Evolutionary conservation across 2,329 filamentous ascomycete species (phyloP), one percentile per base, ranked within the genome.

Genomic region (Nemania diffusa): DNA sequence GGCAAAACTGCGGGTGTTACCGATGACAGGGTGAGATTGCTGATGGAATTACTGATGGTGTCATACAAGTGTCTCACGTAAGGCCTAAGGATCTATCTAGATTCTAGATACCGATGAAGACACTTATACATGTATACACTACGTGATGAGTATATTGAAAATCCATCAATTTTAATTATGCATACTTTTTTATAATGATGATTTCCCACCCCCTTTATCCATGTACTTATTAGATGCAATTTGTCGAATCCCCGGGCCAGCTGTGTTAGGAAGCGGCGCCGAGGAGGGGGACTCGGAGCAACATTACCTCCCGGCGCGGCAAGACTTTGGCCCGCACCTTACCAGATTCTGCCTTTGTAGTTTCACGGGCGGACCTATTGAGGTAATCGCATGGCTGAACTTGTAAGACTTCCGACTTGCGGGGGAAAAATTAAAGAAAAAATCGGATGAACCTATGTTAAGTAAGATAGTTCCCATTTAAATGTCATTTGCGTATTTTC

Each of bases 251-350:
- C 40, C 40, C 40, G 15, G 40, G 40, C 6, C 15, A n/a, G 40
- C 40, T n/a, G 5, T 20, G 9, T 37, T 26, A 15, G 34, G 22
- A 22, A 66, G 37, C 55, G 64, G 46, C 32, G 57, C 59, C 50
- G 62, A 62, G 40, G 17, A 44, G 24, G 17, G 53, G n/a, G 52
- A 34, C 52, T 57, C 62, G 65, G 68, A 15, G 44, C 51, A 68
- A 70, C 48, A 26, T 7, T 65, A 20, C 3, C 42, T 26, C 13
- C 66, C 48, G 62, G 46, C 22, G 50, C 68, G 68, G 68, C 29
- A 27, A 53, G 68, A 70, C 59, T 65, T 68, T 70, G 56, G 40
- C n/a, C 67, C 67, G 67, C 26, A 17, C 29, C 8, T 37, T 32
- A 32, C 29, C 5, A 32, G 29, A 32, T 29, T 9, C 5, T 22